Evolutionary conservation across 1,139 yeast species (phyloP), one percentile per base, ranked within the genome.

Genomic region (Entelexis paramagnoliae): DNA sequence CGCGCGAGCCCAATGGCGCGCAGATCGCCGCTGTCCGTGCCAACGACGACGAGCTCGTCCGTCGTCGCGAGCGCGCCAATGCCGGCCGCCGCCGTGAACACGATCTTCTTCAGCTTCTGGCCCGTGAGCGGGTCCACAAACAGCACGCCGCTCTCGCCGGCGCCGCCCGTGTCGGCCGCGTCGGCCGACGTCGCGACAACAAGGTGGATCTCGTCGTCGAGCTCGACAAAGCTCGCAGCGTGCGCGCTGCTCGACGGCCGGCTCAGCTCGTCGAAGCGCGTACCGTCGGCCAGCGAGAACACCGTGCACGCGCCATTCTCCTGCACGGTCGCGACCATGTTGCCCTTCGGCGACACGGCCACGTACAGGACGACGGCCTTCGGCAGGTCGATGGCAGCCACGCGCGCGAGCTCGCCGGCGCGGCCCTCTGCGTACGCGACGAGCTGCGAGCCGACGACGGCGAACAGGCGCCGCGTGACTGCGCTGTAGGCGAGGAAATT

Each of bases 81-180:
- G 9, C 49, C 44, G 26, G 50, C 40, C 10, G 40, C 46, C 16
- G 36, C 11, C 30, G 45, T 11, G 20, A 54, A 50, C 36, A 52
- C 51, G 38, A 53, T 54, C 50, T 54, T 53, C 28, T 54, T 52
- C 19, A 58, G 58, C 34, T 54, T 51, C 54, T 55, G 55, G 24
- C 62, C 66, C 32, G 59, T 58, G 17, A 57, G 58, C 24, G 63
- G 58, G 48, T 66, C 68, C 20, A 60, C 57, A 36, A 65, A 49
- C 33, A 60, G 54, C 20, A 66, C 51, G 34, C 56, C 52, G 29
- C 60, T 58, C 46, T 64, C 63, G 35, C 20, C 30, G 30, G 55
- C 5, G 17, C 33, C 20, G 17, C 36, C 49, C 9, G 50, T 39
- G 16, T 43, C 47, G 16, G 29, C 7, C 30, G 45, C 17, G 41